phyloP scores from a whole-genome alignment of 2,329 filamentous ascomycete species.

The Hymenoscyphus fraxineus region DNA sequence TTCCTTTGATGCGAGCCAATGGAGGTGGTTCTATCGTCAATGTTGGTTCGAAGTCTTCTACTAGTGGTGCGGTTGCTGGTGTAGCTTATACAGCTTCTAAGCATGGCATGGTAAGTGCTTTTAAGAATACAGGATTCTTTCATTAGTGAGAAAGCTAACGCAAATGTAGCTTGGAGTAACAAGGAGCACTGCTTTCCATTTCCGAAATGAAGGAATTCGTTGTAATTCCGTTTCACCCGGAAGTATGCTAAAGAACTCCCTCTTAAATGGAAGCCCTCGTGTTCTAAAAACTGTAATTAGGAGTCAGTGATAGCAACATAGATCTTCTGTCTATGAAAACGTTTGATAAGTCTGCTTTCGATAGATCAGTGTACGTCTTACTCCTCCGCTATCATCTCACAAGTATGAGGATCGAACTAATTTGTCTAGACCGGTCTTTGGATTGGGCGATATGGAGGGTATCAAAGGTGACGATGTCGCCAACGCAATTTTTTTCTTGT shows the following conservation, averaged over 20 bases:
- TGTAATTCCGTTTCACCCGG: slow-evolving; percentile 45
- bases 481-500: slow-evolving; percentile 38
- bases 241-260: slow-evolving; percentile 19
- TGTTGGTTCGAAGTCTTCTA: slow-evolving; percentile 37
- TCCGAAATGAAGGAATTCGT: slow-evolving; percentile 42
- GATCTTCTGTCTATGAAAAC: slow-evolving; percentile 17
- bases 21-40: slow-evolving; percentile 42
- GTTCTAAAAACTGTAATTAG: slow-evolving; percentile 3
- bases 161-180: slow-evolving; percentile 40
- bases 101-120: slow-evolving; percentile 39
- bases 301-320: slow-evolving; percentile 21
- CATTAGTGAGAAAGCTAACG: neutral
- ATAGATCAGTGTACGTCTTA: slow-evolving; percentile 24
- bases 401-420: neutral
- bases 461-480: slow-evolving; percentile 37
- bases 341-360: slow-evolving; percentile 31
- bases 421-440: neutral
- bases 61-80: slow-evolving; percentile 39
- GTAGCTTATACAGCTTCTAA: slow-evolving; percentile 45
- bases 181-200: slow-evolving; percentile 46
- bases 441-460: slow-evolving; percentile 13
- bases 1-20: slow-evolving; percentile 40
- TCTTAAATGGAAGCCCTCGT: neutral
- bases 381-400: neutral
- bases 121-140: neutral